Evolutionary conservation across 2,329 filamentous ascomycete genomes (phyloP).

Genomic region (Hymenoscyphus fructigenus): DNA sequence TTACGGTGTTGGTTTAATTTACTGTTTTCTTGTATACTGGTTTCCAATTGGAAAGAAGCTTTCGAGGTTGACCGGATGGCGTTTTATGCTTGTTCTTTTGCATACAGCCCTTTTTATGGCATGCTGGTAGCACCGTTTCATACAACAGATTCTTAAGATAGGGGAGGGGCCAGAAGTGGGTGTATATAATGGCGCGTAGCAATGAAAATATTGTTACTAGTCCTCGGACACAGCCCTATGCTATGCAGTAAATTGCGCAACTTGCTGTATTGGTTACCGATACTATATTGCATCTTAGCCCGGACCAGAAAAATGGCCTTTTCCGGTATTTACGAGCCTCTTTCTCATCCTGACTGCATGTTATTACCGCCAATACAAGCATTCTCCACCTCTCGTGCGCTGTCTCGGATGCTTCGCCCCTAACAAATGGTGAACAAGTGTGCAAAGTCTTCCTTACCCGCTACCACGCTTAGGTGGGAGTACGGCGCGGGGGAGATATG

Average conservation of each 20-base stretch:
- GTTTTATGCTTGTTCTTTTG: constrained; percentile 7
- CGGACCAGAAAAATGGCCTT: background rate
- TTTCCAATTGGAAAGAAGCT: constrained; percentile 4
- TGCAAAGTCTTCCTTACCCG: no score
- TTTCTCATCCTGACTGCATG: background rate
- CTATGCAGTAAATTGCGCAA: background rate
- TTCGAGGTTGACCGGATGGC: constrained; percentile 5
- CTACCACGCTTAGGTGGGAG: no score
- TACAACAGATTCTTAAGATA: background rate
- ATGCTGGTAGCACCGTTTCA: background rate
- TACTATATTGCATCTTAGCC: background rate
- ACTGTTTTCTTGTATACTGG: constrained; percentile 12
- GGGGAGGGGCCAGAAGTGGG: background rate
- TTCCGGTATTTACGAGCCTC: background rate
- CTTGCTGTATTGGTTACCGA: background rate
- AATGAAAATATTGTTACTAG: background rate
- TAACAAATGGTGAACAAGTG: no score
- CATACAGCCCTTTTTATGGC: background rate
- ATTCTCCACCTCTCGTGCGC: no score
- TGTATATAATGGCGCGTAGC: background rate
- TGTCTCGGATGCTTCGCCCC: no score
- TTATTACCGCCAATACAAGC: background rate
- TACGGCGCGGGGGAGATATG: background rate
- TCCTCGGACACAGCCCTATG: background rate
- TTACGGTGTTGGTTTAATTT: constrained; percentile 13